A percentile compares a stretch with the other conserved stretches of the same genome.
Evolutionary conservation across 495 filamentous ascomycete species (phyloP).

Genomic region (Cercophora sp.): DNA sequence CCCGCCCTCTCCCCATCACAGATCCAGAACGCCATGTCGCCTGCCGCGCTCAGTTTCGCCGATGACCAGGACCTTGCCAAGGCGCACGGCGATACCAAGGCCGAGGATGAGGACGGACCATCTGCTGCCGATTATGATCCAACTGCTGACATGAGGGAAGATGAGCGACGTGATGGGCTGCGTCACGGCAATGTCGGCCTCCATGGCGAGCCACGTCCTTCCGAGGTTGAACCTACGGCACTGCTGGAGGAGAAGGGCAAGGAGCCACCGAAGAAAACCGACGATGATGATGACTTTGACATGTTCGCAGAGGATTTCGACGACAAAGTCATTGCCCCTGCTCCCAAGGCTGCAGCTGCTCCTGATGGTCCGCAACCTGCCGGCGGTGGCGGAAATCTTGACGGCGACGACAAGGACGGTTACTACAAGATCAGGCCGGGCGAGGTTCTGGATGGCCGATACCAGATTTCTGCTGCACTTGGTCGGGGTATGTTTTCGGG

Average conservation of each 20-base stretch:
- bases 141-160: constrained; percentile 86
- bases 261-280: constrained; percentile 40
- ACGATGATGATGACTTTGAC: constrained; percentile 69
- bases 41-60: constrained; percentile 41
- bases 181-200: constrained; percentile 50
- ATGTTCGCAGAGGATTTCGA: constrained; percentile 94
- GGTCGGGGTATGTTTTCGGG: constrained; percentile 95
- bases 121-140: constrained; percentile 97
- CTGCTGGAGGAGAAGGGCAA: constrained; percentile 27
- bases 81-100: constrained; percentile 45
- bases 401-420: constrained; percentile 90
- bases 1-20: constrained; percentile 35
- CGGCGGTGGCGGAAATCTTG: constrained; percentile 74
- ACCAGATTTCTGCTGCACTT: constrained; percentile 81
- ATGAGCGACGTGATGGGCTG: constrained; percentile 66
- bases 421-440: constrained; percentile 91
- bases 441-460: constrained; percentile 82
- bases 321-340: constrained; percentile 72
- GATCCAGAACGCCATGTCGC: constrained; percentile 39
- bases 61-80: constrained; percentile 64
- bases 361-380: constrained; percentile 36
- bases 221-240: constrained; percentile 16
- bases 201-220: constrained; percentile 36
- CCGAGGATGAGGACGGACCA: constrained; percentile 62
- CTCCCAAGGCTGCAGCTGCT: constrained; percentile 37